Evolutionary conservation across 2,329 filamentous ascomycete species (phyloP), one percentile per base, ranked within the genome.

Genomic region (Claviceps pusilla): DNA sequence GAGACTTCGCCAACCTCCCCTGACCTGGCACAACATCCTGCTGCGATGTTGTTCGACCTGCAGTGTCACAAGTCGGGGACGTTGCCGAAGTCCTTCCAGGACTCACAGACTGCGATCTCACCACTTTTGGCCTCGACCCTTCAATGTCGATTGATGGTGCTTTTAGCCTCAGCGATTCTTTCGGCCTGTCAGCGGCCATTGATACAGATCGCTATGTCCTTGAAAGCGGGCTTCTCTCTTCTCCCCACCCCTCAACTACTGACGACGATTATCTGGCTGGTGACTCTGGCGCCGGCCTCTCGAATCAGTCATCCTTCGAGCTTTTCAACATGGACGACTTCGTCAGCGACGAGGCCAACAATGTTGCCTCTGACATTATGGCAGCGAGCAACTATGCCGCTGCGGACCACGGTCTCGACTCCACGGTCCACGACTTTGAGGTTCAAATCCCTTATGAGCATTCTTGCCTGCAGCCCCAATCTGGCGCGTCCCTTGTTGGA

Each of bases 11-110:
- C 65, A 62, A 65, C 71, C 74, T 79, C 84, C 74, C 79, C 87
- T 82, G 88, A 94, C 80, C 75, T 82, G 93, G 93, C 90, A 96
- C 93, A 96, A 96, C 90, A 94, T 95, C 90, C 93, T 97, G 93
- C 93, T 79, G 93, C 80, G 90, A 85, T 96, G 91, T 96, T 97
- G 93, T 97, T 86, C 71, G 93, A 95, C 93, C 93, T 95, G 93
- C 93, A 86, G 93, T 98, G 93, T 97, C 93, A 84, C 91, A 90
- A 82, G 84, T 91, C 87, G 86, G 80, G 75, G 77, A 79, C 78
- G 72, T 75, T 73, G 70, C 70, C 73, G 65, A 69, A 67, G 68
- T 68, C 69, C 63, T 74, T 70, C 66, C 65, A 60, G 66, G 66
- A 65, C 63, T 73, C 69, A 60, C 73, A 64, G 67, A 72, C 69